Evolutionary conservation across 225 moss, liverwort and hornwort genomes (phyloP), one percentile per base, ranked within the genome.

Genomic region (Ulota crispa): DNA sequence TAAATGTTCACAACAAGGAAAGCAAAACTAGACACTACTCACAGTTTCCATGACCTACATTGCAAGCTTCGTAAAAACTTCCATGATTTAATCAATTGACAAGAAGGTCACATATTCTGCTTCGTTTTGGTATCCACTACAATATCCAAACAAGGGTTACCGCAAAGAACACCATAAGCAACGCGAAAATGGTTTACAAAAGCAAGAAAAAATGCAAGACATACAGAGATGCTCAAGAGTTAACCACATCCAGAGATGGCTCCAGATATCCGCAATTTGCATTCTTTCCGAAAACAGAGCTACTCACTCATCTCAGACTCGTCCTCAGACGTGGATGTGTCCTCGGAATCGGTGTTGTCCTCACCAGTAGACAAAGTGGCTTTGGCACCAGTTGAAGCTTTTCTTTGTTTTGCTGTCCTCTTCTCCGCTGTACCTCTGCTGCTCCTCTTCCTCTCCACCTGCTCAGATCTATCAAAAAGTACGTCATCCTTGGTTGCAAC

Each of bases 381-480:
- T 3, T 45, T 16, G 56, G 28, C 30, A 9, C 72, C 82, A 66
- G 53, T 72, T 7, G 62, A 37, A 55, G 11, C 30, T 66, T 57
- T 68, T 77, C 68, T 83, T 39, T 56, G 88, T 63, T 88, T 88
- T 15, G 12, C 60, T 43, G 54, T 62, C 2, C 30, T 24, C 77
- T 7, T 63, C 53, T 30, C 77, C 21, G 39, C 70, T 50, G 50
- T 63, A 53, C 68, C 41, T 34, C 83, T 78, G 11, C 70, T 80
- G 45, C 45, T 80, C 65, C 88, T 83, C 84, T 90, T 88, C 78
- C 88, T 74, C 80, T 90, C 84, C 18, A 84, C 41, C 80, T 82
- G 88, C 70, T 88, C 82, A 9, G 84, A 80, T 59, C 82, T 84
- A 19, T 90, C 83, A n/a, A 86, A 90, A 6, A 90, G 82, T 42